Evolutionary conservation across 139 green algal species (phyloP).

Genomic region (Trebouxia sp.): DNA sequence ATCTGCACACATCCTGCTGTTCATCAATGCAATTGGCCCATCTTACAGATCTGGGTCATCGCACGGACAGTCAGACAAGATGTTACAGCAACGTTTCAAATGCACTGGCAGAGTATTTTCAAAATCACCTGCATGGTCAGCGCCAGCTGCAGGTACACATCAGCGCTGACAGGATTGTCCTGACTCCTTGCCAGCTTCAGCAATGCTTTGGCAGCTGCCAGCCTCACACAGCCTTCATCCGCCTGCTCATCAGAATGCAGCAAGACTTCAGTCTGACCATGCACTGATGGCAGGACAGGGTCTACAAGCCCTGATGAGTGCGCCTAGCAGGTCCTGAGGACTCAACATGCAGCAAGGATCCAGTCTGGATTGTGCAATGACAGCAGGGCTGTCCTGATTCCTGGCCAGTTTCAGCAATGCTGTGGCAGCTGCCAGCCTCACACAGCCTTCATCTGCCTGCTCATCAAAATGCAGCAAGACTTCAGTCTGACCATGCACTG

Average conservation of each 20-base stretch:
- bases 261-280: neutral
- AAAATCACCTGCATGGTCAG: slow-evolving; percentile 53
- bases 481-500: neutral
- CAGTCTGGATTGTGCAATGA: too few relatives aligned
- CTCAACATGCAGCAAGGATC: too few relatives aligned
- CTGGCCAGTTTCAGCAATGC: slow-evolving; percentile 66
- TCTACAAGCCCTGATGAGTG: too few relatives aligned
- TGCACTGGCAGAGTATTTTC: too few relatives aligned
- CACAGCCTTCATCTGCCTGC: slow-evolving; percentile 40
- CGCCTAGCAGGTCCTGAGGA: too few relatives aligned
- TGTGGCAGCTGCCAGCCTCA: slow-evolving; percentile 59
- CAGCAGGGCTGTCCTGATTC: slow-evolving; percentile 53
- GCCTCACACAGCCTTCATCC: slow-evolving; percentile 55
- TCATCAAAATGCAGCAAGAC: neutral
- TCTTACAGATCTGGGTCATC: too few relatives aligned
- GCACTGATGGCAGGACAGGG: slow-evolving; percentile 1
- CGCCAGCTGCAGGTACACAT: slow-evolving; percentile 55
- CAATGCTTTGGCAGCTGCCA: slow-evolving; percentile 55
- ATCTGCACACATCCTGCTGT: too few relatives aligned
- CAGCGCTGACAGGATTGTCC: slow-evolving; percentile 47
- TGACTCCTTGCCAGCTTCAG: slow-evolving; percentile 63
- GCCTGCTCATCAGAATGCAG: neutral
- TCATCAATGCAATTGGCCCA: too few relatives aligned
- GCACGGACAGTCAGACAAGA: too few relatives aligned
- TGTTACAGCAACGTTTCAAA: too few relatives aligned